These are phyloP conservation scores for Scenedesmus sp. DNA, from an alignment of 163 green algal species.

Conservation along the genomic window DNA sequence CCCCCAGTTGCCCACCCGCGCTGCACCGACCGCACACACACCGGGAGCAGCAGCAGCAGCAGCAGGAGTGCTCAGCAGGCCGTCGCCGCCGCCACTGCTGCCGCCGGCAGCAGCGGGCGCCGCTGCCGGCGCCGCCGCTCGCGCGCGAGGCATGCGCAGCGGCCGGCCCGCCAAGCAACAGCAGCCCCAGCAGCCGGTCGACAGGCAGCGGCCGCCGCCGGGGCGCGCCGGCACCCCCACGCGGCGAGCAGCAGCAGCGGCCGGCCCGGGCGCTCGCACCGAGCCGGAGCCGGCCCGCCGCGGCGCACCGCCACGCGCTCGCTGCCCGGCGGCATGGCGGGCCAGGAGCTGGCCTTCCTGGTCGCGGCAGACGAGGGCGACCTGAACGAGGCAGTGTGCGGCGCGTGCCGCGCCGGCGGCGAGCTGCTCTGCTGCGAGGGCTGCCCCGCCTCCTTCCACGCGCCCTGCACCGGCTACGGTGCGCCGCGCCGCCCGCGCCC, in stretches of 20 bases:
- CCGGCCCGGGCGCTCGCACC: too few relatives aligned
- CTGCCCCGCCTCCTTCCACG: conserved; percentile 56
- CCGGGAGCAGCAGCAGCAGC: neutral
- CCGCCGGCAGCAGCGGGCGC: too few relatives aligned
- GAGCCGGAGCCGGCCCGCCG: too few relatives aligned
- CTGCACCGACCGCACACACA: too few relatives aligned
- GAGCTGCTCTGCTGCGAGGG: conserved; percentile 57
- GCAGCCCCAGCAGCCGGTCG: neutral
- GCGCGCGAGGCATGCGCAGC: too few relatives aligned
- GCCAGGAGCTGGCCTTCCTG: neutral
- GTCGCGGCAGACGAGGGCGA: conserved; percentile 27
- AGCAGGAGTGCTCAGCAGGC: neutral
- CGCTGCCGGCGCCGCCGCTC: too few relatives aligned
- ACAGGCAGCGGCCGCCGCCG: too few relatives aligned
- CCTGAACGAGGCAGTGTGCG: conserved; percentile 55
- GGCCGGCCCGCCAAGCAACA: neutral
- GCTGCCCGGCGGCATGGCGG: too few relatives aligned
- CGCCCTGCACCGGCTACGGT: conserved; percentile 53
- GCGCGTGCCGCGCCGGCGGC: conserved; percentile 42
- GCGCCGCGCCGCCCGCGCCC: neutral
- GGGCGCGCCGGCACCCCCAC: too few relatives aligned
- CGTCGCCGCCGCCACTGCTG: conserved; percentile 7
- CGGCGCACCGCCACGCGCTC: too few relatives aligned
- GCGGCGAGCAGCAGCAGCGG: too few relatives aligned
- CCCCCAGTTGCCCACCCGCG: too few relatives aligned